These are phyloP conservation scores for Eucalyptus coolabah DNA, from an alignment of 345 rosid genomes.

Conservation along the genomic window DNA sequence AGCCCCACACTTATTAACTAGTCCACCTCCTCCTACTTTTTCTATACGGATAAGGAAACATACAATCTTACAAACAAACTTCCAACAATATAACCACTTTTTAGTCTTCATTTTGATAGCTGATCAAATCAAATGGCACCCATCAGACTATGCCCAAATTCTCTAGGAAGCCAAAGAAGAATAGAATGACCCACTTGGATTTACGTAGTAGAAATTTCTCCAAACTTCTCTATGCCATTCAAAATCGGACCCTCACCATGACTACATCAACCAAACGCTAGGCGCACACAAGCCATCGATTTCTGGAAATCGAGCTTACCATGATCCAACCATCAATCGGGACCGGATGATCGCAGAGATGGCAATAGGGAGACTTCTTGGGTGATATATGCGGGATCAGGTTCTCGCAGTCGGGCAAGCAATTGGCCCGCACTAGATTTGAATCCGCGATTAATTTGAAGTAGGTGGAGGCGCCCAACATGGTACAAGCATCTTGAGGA, in stretches of 20 bases:
- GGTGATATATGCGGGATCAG: background rate
- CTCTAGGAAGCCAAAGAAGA: background rate
- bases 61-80: too few relatives aligned
- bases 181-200: background rate
- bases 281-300: background rate
- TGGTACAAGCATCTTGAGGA: background rate
- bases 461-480: background rate
- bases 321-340: background rate
- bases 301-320: background rate
- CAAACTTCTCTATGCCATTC: background rate
- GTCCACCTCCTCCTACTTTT: too few relatives aligned
- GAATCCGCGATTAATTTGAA: background rate
- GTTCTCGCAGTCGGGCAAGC: background rate
- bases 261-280: background rate
- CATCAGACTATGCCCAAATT: background rate
- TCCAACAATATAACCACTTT: background rate
- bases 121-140: background rate
- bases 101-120: background rate
- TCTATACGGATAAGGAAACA: too few relatives aligned
- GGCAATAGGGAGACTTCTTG: background rate
- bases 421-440: background rate
- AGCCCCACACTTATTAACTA: too few relatives aligned
- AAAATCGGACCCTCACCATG: background rate
- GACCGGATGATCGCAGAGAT: background rate
- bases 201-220: background rate